Conservation (phyloP, 805 yeast species). For the Starmerella cellae region DNA sequence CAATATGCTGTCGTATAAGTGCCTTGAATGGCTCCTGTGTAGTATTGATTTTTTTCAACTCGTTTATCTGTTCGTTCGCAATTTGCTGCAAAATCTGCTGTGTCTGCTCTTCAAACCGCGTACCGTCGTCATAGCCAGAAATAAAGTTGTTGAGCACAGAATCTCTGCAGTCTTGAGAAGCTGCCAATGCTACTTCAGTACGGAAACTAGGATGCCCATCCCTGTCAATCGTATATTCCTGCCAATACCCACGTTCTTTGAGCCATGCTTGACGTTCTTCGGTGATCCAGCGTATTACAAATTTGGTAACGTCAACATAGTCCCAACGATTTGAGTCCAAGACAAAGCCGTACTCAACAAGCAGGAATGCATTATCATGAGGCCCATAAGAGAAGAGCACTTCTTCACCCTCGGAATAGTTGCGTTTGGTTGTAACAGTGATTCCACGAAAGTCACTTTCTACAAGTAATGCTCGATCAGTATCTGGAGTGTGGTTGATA, state of each 20-base stretch:
- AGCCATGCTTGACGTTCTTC: conserved; percentile 35
- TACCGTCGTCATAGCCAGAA: conserved; percentile 14
- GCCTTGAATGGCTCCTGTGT: too few species aligned
- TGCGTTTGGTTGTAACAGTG: conserved; percentile 34
- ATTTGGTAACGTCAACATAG: conserved; percentile 45
- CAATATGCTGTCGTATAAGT: too few species aligned
- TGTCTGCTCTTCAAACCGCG: conserved; percentile 1
- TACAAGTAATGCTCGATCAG: conserved; percentile 18
- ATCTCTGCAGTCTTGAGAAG: conserved; percentile 2
- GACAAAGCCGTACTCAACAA: conserved; percentile 79
- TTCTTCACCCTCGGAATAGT: conserved; percentile 39
- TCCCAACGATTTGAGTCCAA: conserved; percentile 47
- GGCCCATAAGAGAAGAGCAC: conserved; percentile 72
- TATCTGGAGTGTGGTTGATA: conserved; percentile 48
- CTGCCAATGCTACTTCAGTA: conserved; percentile 60
- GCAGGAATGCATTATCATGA: conserved; percentile 67
- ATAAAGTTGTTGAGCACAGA: conserved; percentile 9
- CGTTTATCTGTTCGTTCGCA: not conserved
- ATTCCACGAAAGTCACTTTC: conserved; percentile 43
- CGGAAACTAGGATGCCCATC: conserved; percentile 38
- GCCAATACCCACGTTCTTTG: conserved; percentile 43
- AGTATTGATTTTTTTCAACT: too few species aligned
- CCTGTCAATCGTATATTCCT: conserved; percentile 53
- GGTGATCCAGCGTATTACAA: conserved; percentile 24
- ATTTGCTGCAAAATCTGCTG: not conserved